A percentile compares a stretch with the other conserved stretches of the same genome.
Evolutionary conservation across 495 filamentous ascomycete species (phyloP).

Genomic region (Cairneyella variabilis): DNA sequence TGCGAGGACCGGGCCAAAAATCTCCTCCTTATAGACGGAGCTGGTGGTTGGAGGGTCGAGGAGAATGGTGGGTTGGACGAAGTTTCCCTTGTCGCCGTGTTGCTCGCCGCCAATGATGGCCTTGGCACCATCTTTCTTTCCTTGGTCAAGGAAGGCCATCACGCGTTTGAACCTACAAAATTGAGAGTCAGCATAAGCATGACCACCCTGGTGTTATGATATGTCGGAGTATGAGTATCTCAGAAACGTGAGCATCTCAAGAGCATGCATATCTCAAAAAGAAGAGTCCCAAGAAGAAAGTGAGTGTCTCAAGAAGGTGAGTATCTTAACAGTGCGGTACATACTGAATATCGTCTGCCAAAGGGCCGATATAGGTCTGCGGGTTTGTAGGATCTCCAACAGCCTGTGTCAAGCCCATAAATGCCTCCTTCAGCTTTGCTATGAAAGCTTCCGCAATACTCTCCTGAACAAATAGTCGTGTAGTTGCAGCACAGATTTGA

Average conservation of each 20-base stretch:
- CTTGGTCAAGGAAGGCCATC: constrained; percentile 51
- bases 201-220: no score
- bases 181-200: no score
- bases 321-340: no score
- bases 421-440: constrained; percentile 19
- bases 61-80: constrained; percentile 51
- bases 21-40: constrained; percentile 49
- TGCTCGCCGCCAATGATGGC: constrained; percentile 10
- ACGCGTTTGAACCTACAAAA: constrained; percentile 48
- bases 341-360: constrained; percentile 44
- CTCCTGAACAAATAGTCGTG: constrained; percentile 5
- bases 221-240: no score
- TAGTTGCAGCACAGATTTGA: constrained; percentile 5
- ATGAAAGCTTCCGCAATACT: not conserved
- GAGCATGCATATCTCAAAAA: no score
- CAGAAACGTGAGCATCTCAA: no score
- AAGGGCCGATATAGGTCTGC: constrained; percentile 38
- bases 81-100: constrained; percentile 27
- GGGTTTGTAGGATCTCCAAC: constrained; percentile 34
- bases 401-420: constrained; percentile 40
- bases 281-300: no score
- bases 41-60: not conserved
- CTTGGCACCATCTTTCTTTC: constrained; percentile 51
- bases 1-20: constrained; percentile 50
- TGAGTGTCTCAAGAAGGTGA: no score